Percentiles rank a stretch among this genome's conserved stretches.
Conservation (phyloP, 2,329 filamentous ascomycete genomes). For the Hansfordia pulvinata region DNA sequence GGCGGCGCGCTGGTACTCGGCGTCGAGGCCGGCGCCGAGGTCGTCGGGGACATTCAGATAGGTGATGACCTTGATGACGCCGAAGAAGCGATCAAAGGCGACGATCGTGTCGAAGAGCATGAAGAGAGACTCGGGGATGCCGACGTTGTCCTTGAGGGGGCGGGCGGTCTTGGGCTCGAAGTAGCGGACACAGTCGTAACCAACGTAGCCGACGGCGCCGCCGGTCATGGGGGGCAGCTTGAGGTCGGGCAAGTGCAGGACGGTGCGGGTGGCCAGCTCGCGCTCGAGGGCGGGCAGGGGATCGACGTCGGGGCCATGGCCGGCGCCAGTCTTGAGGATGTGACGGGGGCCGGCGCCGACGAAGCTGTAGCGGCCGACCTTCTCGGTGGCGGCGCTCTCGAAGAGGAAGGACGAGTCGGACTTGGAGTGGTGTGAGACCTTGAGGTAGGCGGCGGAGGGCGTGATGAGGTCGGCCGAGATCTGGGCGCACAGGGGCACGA, state of each 20-base stretch:
- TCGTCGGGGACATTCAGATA: slow-evolving; percentile 61
- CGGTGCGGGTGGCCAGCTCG: slow-evolving; percentile 65
- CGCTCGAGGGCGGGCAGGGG: slow-evolving; percentile 71
- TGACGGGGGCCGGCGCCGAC: slow-evolving; percentile 71
- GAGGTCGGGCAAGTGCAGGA: slow-evolving; percentile 72
- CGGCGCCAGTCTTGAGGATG: slow-evolving; percentile 75
- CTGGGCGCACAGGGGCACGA: slow-evolving; percentile 71
- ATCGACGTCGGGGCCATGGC: slow-evolving; percentile 73
- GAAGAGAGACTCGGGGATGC: slow-evolving; percentile 87
- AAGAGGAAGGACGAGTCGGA: slow-evolving; percentile 86
- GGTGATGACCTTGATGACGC: slow-evolving; percentile 84
- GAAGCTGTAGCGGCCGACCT: slow-evolving; percentile 90
- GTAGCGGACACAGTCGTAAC: slow-evolving; percentile 94
- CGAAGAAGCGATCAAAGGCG: slow-evolving; percentile 89
- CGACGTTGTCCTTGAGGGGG: slow-evolving; percentile 74
- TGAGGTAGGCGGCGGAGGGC: slow-evolving; percentile 88
- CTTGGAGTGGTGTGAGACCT: slow-evolving; percentile 62
- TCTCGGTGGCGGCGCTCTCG: slow-evolving; percentile 89
- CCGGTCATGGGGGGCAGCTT: slow-evolving; percentile 77
- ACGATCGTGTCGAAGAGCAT: slow-evolving; percentile 95
- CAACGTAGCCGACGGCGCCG: slow-evolving; percentile 90
- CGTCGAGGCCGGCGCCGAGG: slow-evolving; percentile 39
- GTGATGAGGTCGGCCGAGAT: slow-evolving; percentile 89
- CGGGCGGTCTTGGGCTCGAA: slow-evolving; percentile 95
- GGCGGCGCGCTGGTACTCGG: slow-evolving; percentile 57